Conservation (phyloP, 202 grass and related monocot genomes). For the Schoenoplectus triqueter region DNA sequence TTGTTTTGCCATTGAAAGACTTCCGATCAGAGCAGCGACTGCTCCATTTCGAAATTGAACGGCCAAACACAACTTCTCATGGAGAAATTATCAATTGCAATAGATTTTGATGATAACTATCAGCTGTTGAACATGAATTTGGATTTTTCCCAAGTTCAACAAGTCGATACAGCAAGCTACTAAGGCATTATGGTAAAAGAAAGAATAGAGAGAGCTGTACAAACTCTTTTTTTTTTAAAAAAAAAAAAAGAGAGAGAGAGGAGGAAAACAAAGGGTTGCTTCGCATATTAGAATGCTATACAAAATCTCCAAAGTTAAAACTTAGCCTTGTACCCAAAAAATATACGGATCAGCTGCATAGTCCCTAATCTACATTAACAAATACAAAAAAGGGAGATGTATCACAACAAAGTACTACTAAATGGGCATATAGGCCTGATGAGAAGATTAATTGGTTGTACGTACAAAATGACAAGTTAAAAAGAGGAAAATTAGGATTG, state of each 20-base stretch:
- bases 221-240: background rate
- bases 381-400: slow-evolving; percentile 30
- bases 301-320: slow-evolving; percentile 38
- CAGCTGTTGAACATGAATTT: slow-evolving; percentile 2
- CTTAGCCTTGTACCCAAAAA: slow-evolving; percentile 33
- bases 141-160: background rate
- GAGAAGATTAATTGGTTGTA: slow-evolving; percentile 7
- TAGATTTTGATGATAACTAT: background rate
- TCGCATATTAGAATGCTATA: slow-evolving; percentile 33
- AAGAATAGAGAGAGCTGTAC: background rate
- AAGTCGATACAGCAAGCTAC: slow-evolving; percentile 1
- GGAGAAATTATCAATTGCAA: background rate
- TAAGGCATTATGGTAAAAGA: background rate
- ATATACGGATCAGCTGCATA: slow-evolving; percentile 37
- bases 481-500: slow-evolving; percentile 47
- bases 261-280: background rate
- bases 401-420: slow-evolving; percentile 29
- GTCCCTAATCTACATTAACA: slow-evolving; percentile 41
- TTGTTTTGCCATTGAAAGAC: background rate
- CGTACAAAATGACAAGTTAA: slow-evolving; percentile 14
- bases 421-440: background rate
- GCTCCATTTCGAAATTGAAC: background rate
- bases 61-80: background rate
- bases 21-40: background rate
- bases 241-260: background rate